Evolutionary conservation across 2,329 filamentous ascomycete genomes (phyloP).

Genomic region (Aureobasidium sp.): DNA sequence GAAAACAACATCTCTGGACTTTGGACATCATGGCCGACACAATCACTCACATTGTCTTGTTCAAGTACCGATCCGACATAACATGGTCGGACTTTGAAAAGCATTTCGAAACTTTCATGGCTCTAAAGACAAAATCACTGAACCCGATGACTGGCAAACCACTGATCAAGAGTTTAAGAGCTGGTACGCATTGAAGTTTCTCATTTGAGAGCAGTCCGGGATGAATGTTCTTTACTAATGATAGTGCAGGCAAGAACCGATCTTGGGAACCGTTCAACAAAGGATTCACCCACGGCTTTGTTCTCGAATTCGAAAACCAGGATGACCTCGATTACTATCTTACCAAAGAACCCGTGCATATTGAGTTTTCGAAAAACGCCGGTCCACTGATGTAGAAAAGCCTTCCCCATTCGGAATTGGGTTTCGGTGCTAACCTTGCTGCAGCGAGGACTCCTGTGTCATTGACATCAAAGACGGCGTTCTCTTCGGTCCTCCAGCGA

Average conservation of each 20-base stretch:
- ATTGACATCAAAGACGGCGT: constrained; percentile 28
- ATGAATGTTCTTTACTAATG: too few relatives aligned
- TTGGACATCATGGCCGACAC: constrained; percentile 15
- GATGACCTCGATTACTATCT: constrained; percentile 29
- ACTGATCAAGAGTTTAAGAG: constrained; percentile 25
- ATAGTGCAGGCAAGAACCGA: constrained; percentile 28
- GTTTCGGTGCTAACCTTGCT: not conserved
- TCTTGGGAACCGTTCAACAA: constrained; percentile 27
- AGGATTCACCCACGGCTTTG: constrained; percentile 29
- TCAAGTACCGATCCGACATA: constrained; percentile 27
- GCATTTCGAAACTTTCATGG: constrained; percentile 25
- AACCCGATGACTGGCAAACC: constrained; percentile 22
- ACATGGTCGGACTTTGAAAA: constrained; percentile 25
- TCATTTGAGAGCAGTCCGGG: too few relatives aligned
- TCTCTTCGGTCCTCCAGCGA: constrained; percentile 23
- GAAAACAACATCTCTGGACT: not conserved
- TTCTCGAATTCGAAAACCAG: constrained; percentile 27
- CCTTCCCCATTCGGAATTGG: not conserved
- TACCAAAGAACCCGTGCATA: constrained; percentile 24
- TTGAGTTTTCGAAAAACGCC: constrained; percentile 23
- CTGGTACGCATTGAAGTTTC: too few relatives aligned
- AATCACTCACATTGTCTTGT: constrained; percentile 29
- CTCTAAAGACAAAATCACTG: constrained; percentile 22
- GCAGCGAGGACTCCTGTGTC: constrained; percentile 23
- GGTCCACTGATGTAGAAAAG: constrained; percentile 19